Evolutionary conservation across 2,329 filamentous ascomycete species (phyloP), one percentile per base, ranked within the genome.

Genomic region (Alternaria infectoria): DNA sequence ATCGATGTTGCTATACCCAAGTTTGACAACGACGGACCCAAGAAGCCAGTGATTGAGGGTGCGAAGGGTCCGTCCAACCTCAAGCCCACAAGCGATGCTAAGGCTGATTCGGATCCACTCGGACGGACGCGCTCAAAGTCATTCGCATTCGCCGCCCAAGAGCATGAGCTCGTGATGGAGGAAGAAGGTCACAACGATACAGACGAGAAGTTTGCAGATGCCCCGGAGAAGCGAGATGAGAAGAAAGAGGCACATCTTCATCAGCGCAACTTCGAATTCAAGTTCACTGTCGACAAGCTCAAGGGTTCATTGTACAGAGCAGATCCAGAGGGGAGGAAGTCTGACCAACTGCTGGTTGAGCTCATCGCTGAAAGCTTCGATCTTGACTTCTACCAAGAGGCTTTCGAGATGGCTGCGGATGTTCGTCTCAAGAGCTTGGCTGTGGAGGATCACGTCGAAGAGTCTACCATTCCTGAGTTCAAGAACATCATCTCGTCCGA

Each of bases 401-500:
- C 92, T 0, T 97, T 91, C 71, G 95, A 99, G 77, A 96, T 99
- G 90, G 92, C 90, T 25, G 95, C 96, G 1, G 92, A 97, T 73
- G 92, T 99, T 25, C 90, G 93, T 0, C 86, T 99, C 10, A 91
- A 92, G 13, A 94, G 93, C 2, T 84, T 99, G 17, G 93, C 91
- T 1, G 89, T 99, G 4, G 95, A 98, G 74, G 96, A 99, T 76
- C 94, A 98, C 75, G 95, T 99, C 9, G 95, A 92, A 70, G 85
- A 96, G 68, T 91, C 95, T 57, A 90, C 93, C 0, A 84, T 92
- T 0, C 90, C 91, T 8, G 95, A 98, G 74, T 99, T 99, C 84
- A 97, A 96, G 81, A 95, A 95, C 25, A 96, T 99, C 54, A 89
- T 99, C n/a, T 97, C 94, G 0, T 97, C 96, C 1, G 95, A 97